Percentiles rank a stretch among this genome's conserved stretches.
phyloP scores from a whole-genome alignment of 208 protist species.

The Leishmania guyanensis region DNA sequence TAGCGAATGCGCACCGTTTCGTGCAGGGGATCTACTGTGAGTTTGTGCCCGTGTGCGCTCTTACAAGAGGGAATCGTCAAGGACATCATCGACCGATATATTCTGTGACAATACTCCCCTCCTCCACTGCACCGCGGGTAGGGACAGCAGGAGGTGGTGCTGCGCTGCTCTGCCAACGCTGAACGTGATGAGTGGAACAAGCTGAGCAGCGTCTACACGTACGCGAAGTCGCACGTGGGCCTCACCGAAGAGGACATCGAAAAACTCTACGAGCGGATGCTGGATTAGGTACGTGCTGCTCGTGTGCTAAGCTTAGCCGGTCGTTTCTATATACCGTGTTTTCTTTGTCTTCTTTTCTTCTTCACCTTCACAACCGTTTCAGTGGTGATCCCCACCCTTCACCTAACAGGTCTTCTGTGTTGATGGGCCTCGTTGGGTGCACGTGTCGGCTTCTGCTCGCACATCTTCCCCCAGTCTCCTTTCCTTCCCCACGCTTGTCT shows the following conservation, averaged over 20 bases:
- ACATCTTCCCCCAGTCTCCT: no score
- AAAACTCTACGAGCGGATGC: conserved; percentile 33
- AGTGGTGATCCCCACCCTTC: neutral
- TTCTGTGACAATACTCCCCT: conserved; percentile 30
- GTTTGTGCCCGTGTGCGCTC: conserved; percentile 15
- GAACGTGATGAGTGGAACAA: conserved; percentile 27
- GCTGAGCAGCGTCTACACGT: conserved; percentile 35
- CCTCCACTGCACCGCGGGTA: conserved; percentile 59
- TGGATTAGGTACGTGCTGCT: conserved; percentile 24
- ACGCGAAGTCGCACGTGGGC: conserved; percentile 34
- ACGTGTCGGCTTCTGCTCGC: no score
- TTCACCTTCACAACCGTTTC: neutral
- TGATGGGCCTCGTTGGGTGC: no score
- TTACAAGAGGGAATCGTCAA: conserved; percentile 33
- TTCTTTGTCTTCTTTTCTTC: neutral
- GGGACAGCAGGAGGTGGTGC: conserved; percentile 44
- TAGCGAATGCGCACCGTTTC: conserved; percentile 16
- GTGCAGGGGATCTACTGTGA: conserved; percentile 29
- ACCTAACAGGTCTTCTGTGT: no score
- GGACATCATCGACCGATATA: conserved; percentile 19
- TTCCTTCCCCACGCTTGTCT: no score
- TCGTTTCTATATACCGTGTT: neutral
- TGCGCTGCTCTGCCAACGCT: conserved; percentile 33
- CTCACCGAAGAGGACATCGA: conserved; percentile 40
- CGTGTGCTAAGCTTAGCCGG: neutral